Evolutionary conservation across 305 asterid species (phyloP), one percentile per base, ranked within the genome.

Genomic region (Solanum hybrid): DNA sequence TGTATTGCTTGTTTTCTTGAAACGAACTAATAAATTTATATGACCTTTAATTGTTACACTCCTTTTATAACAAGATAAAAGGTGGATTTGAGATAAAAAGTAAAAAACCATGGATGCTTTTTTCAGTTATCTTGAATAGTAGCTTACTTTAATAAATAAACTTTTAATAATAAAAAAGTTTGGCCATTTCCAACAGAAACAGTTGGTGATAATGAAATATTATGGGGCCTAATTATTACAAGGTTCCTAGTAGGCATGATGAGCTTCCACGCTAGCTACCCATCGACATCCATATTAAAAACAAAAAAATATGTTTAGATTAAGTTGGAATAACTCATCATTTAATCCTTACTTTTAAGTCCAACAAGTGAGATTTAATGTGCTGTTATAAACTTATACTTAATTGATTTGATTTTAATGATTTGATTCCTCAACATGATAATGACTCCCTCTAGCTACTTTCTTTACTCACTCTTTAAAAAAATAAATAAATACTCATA

Each of bases 221-320:
- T 29, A 90, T 91, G 95, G 95, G 95, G 60, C 92, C 92, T 94
- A 40, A 40, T 40, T 94, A 95, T 91, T 91, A 93, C 94, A 90
- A 69, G 94, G 90, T 89, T 93, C 95, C 96, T 91, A 36, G 94
- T 94, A 91, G 92, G 93, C 89, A 91, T 92, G 72, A 89, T 90
- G 92, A 60, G 89, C 92, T 92, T 92, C 95, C 94, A 93, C 94
- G 89, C 89, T 69, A 88, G 77, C 80, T 35, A 87, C 87, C 87
- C 17, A 51, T 84, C 42, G 4, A 31, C 45, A 31, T 56, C 75
- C 11, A 51, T 91, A 92, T 89, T 88, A 77, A 72, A 80, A 56
- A 88, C 91, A n/a, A 77, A 32, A 36, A 27, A 29, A 22, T 36
- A 87, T 85, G 64, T 86, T 45, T 2, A 86, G 86, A 90, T 91